phyloP scores from a whole-genome alignment of 1,139 yeast genomes.

The Petasospora rhodanensis region DNA sequence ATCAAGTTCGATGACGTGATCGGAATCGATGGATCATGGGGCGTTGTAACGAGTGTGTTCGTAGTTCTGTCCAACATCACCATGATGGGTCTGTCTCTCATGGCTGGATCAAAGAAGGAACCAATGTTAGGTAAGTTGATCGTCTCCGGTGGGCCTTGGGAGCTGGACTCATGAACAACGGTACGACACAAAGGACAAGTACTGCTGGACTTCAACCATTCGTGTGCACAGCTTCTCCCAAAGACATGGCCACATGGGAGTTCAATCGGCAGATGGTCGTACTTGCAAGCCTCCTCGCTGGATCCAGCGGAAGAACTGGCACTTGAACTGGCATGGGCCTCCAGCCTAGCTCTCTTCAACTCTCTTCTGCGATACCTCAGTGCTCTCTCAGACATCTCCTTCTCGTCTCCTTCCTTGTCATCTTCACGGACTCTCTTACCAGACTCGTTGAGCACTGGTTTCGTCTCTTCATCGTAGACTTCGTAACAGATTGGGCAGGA shows the following conservation, averaged over 20 bases:
- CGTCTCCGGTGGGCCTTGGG: constrained; percentile 25
- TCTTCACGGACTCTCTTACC: constrained; percentile 19
- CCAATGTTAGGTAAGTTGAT: constrained; percentile 34
- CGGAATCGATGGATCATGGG: too few relatives aligned
- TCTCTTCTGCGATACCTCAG: neutral
- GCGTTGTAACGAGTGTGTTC: constrained; percentile 15
- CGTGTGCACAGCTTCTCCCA: constrained; percentile 67
- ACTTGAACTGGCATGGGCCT: neutral
- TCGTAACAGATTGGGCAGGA: constrained; percentile 72
- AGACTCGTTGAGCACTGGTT: neutral
- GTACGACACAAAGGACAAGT: constrained; percentile 82
- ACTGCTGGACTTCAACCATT: constrained; percentile 66
- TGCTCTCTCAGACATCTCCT: neutral
- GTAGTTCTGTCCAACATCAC: constrained; percentile 21
- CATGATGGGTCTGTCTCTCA: constrained; percentile 26
- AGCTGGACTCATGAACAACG: constrained; percentile 38
- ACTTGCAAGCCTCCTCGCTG: too few relatives aligned
- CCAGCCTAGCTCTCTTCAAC: neutral
- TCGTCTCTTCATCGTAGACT: constrained; percentile 29
- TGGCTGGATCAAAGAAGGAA: constrained; percentile 25
- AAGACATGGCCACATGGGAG: constrained; percentile 82
- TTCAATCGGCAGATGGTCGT: constrained; percentile 57
- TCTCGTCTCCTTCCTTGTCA: constrained; percentile 21
- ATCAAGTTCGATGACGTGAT: too few relatives aligned
- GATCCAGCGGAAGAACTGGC: too few relatives aligned